Evolutionary conservation across 1,139 yeast species (phyloP).

Genomic region (Groenewaldozyma sp.): DNA sequence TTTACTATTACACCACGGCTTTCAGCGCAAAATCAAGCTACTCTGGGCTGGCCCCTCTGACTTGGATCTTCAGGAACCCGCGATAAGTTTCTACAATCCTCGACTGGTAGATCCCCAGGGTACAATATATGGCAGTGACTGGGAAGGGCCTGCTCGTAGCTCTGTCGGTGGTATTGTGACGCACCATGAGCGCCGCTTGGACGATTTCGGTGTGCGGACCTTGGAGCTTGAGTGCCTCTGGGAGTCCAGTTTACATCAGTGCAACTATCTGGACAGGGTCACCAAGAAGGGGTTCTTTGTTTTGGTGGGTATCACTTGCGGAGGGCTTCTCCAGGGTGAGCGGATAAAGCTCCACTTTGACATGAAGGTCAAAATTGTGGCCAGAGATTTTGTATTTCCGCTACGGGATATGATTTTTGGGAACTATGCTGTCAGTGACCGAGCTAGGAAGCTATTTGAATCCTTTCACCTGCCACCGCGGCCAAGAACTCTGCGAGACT

Average conservation of each 20-base stretch:
- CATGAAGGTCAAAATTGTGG: constrained; percentile 7
- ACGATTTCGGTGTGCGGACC: not conserved
- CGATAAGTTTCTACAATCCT: constrained; percentile 12
- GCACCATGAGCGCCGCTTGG: not conserved
- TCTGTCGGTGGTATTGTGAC: not conserved
- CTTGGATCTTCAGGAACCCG: constrained; percentile 7
- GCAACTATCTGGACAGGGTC: constrained; percentile 13
- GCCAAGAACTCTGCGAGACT: constrained; percentile 12
- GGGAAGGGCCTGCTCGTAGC: not conserved
- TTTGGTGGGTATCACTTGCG: constrained; percentile 5
- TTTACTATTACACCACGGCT: constrained; percentile 22
- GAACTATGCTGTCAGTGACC: constrained; percentile 4
- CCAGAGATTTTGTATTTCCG: constrained; percentile 9
- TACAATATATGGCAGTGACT: constrained; percentile 4
- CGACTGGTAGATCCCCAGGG: constrained; percentile 19
- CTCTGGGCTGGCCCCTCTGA: constrained; percentile 13
- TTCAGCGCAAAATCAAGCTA: constrained; percentile 20
- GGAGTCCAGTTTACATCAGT: constrained; percentile 19
- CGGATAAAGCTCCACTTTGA: constrained; percentile 3
- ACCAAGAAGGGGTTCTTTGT: constrained; percentile 14
- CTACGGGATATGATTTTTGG: constrained; percentile 13
- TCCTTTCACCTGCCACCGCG: constrained; percentile 8
- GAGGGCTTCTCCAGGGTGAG: not conserved
- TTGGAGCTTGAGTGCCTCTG: constrained; percentile 14
- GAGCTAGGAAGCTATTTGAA: constrained; percentile 7